Conservation (phyloP, 768 basidiomycete species). For the Rubroboletus satanas region DNA sequence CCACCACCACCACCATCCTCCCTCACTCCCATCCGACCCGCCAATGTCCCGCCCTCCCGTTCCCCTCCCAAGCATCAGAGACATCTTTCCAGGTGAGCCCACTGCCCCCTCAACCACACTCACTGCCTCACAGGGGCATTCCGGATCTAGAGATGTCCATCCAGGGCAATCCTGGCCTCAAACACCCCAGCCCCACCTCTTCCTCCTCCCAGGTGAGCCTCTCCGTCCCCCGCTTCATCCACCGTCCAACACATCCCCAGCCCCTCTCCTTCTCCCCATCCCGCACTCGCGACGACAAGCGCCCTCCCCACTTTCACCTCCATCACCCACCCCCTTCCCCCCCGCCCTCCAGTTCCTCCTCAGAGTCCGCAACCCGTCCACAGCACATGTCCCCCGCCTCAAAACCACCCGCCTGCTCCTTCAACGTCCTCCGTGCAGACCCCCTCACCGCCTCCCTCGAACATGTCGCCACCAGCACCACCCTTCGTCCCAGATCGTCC, state of each 20-base stretch:
- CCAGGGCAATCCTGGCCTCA: constrained; percentile 1
- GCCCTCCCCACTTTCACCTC: too few relatives aligned
- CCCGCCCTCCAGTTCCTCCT: constrained; percentile 29
- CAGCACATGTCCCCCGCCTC: constrained; percentile 14
- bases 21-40: too few relatives aligned
- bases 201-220: too few relatives aligned
- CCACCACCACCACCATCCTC: too few relatives aligned
- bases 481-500: constrained; percentile 32
- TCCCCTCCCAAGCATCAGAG: constrained; percentile 48
- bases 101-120: neutral
- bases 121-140: constrained; percentile 5
- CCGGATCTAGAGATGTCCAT: constrained; percentile 22
- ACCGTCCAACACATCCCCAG: too few relatives aligned
- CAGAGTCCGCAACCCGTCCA: constrained; percentile 23
- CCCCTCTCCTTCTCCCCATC: too few relatives aligned
- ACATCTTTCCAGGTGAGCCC: constrained; percentile 51
- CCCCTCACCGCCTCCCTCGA: constrained; percentile 40
- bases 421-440: constrained; percentile 44
- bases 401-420: constrained; percentile 32
- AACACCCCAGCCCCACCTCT: too few relatives aligned
- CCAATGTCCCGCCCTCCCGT: constrained; percentile 27
- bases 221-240: too few relatives aligned
- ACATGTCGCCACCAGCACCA: constrained; percentile 42
- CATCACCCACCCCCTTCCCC: too few relatives aligned
- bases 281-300: too few relatives aligned